Percentiles rank a stretch among this genome's conserved stretches.
These are phyloP conservation scores for Gossypium trilobum DNA, from an alignment of 441 rosid genomes.

Conservation along the genomic window DNA sequence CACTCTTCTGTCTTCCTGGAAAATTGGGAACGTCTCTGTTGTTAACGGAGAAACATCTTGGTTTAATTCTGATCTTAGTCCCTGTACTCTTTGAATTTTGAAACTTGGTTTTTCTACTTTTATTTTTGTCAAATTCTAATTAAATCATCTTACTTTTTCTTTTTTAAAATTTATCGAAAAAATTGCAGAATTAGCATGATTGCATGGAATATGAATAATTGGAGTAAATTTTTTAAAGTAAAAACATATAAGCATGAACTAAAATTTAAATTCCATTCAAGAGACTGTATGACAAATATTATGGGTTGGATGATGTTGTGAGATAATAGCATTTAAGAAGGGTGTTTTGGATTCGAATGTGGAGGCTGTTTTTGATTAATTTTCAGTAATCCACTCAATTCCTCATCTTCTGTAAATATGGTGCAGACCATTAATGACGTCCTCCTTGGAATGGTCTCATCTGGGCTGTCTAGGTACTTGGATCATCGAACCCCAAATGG, in stretches of 20 bases:
- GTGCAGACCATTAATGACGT: conserved; percentile 57
- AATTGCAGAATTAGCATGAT: too few species aligned
- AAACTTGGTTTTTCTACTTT: too few species aligned
- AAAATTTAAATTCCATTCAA: too few species aligned
- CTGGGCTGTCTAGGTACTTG: conserved; percentile 43
- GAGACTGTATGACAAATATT: too few species aligned
- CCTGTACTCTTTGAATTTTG: too few species aligned
- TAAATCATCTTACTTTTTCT: too few species aligned
- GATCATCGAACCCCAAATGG: conserved; percentile 38
- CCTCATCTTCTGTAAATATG: neutral
- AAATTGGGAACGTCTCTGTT: neutral
- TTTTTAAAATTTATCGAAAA: too few species aligned
- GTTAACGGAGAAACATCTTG: neutral
- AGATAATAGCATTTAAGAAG: neutral
- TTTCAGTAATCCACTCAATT: neutral
- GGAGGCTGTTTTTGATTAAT: neutral
- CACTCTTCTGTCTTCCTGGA: neutral
- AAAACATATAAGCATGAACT: too few species aligned
- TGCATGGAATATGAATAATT: too few species aligned
- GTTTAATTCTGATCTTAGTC: too few species aligned
- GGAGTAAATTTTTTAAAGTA: too few species aligned
- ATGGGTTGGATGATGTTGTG: too few species aligned
- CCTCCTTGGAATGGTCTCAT: conserved; percentile 42
- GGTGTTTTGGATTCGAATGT: neutral
- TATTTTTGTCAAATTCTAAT: neutral